These are phyloP conservation scores for Elsinoe necatrix DNA, from an alignment of 2,329 filamentous ascomycete species.

Conservation along the genomic window DNA sequence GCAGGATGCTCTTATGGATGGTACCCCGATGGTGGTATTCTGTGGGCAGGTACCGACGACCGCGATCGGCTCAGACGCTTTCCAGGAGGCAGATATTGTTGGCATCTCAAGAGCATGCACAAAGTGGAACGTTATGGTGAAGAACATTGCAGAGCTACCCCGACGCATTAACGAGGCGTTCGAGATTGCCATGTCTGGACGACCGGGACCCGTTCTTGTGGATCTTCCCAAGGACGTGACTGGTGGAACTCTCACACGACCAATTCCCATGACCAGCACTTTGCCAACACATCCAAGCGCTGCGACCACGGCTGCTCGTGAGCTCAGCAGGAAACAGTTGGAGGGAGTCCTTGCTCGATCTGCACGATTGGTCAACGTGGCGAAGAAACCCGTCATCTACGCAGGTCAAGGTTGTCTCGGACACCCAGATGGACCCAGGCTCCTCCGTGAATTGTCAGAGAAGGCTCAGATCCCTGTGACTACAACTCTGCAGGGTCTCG, in stretches of 20 bases:
- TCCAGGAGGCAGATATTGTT: constrained; percentile 92
- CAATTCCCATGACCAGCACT: constrained; percentile 68
- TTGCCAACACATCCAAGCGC: constrained; percentile 77
- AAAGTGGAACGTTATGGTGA: constrained; percentile 99
- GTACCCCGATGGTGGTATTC: constrained; percentile 93
- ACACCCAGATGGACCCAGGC: constrained; percentile 65
- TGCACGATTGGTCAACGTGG: constrained; percentile 71
- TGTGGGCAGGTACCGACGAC: constrained; percentile 83
- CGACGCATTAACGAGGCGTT: constrained; percentile 95
- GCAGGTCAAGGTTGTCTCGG: constrained; percentile 84
- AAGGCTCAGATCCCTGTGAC: constrained; percentile 90
- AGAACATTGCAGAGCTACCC: constrained; percentile 86
- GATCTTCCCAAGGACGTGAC: constrained; percentile 97
- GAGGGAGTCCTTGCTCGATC: constrained; percentile 65
- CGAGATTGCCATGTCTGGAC: constrained; percentile 89
- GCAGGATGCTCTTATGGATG: constrained; percentile 91
- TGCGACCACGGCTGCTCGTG: constrained; percentile 71
- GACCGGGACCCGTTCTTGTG: constrained; percentile 88
- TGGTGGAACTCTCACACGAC: constrained; percentile 68
- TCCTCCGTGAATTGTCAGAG: constrained; percentile 79
- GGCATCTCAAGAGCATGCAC: constrained; percentile 92
- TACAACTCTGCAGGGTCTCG: constrained; percentile 88
- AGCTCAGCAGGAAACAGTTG: constrained; percentile 64
- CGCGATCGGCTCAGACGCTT: constrained; percentile 89
- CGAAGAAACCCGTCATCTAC: constrained; percentile 93